Evolutionary conservation across 2,329 filamentous ascomycete genomes (phyloP).

Genomic region (Dactylellina sp.): DNA sequence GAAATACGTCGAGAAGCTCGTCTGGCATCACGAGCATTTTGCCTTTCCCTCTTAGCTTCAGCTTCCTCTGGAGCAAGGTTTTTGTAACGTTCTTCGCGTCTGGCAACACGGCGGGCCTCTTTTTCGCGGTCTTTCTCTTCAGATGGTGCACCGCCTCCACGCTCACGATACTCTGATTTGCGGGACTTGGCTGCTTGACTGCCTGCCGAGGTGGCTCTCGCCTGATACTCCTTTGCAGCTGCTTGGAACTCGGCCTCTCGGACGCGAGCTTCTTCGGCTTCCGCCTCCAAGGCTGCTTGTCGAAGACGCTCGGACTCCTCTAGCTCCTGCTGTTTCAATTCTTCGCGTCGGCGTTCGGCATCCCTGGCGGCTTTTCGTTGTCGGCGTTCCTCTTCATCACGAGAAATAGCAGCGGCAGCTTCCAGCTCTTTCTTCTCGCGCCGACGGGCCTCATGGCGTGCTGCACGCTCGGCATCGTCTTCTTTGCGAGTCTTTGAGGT

Average conservation of each 20-base stretch:
- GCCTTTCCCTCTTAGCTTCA: slow-evolving; percentile 45
- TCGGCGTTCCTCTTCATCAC: slow-evolving; percentile 52
- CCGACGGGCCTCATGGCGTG: slow-evolving; percentile 47
- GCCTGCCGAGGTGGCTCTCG: slow-evolving; percentile 47
- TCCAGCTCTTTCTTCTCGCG: slow-evolving; percentile 49
- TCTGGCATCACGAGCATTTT: slow-evolving; percentile 44
- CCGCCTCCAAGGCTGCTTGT: slow-evolving; percentile 42
- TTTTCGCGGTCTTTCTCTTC: slow-evolving; percentile 54
- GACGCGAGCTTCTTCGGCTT: slow-evolving; percentile 51
- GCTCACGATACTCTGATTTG: slow-evolving; percentile 50
- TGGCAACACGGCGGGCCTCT: slow-evolving; percentile 49
- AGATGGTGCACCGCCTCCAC: slow-evolving; percentile 33
- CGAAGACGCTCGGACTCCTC: slow-evolving; percentile 48
- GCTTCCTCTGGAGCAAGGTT: slow-evolving; percentile 51
- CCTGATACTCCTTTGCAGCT: slow-evolving; percentile 48
- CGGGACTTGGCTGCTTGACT: slow-evolving; percentile 52
- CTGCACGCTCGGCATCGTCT: slow-evolving; percentile 48
- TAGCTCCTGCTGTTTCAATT: slow-evolving; percentile 44
- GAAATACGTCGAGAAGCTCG: slow-evolving; percentile 53
- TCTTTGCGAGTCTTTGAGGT: slow-evolving; percentile 53
- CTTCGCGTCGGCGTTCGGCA: slow-evolving; percentile 45
- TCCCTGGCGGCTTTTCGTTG: slow-evolving; percentile 46
- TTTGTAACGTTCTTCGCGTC: slow-evolving; percentile 53
- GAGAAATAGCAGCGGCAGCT: slow-evolving; percentile 46
- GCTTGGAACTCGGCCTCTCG: slow-evolving; percentile 52